Conservation (phyloP, 1,139 yeast genomes). For the Wickerhamiella pararugosa region DNA sequence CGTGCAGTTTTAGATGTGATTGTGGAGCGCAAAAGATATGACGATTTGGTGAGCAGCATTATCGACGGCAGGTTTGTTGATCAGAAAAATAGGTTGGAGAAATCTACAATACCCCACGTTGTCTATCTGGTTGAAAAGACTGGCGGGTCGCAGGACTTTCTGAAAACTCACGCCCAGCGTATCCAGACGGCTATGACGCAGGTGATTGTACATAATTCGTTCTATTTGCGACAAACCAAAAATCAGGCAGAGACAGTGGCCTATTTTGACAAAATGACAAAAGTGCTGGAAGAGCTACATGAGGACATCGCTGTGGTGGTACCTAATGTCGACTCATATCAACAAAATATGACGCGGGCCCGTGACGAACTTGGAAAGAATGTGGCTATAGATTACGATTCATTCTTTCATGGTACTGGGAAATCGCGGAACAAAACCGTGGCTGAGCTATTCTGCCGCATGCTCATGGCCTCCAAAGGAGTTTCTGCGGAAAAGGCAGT, state of each 20-base stretch:
- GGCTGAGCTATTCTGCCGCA: conserved; percentile 56
- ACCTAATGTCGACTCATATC: conserved; percentile 13
- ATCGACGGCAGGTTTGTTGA: conserved; percentile 73
- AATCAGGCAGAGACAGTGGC: conserved; percentile 63
- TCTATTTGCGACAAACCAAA: conserved; percentile 52
- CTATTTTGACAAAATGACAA: conserved; percentile 45
- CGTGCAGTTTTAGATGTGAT: conserved; percentile 61
- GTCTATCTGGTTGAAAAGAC: conserved; percentile 59
- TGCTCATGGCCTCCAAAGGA: conserved; percentile 71
- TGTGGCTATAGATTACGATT: conserved; percentile 48
- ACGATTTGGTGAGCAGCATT: conserved; percentile 71
- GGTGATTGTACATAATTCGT: conserved; percentile 50
- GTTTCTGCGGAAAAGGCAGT: conserved; percentile 74
- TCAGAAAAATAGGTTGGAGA: conserved; percentile 61
- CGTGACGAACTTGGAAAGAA: conserved; percentile 21
- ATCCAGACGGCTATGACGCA: conserved; percentile 65
- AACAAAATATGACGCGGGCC: conserved; percentile 11
- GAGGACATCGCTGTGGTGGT: conserved; percentile 13
- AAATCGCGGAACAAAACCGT: conserved; percentile 61
- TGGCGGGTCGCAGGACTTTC: conserved; percentile 2
- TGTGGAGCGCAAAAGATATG: conserved; percentile 77
- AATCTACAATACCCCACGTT: conserved; percentile 51
- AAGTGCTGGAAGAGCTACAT: conserved; percentile 28
- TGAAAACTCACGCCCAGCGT: conserved; percentile 36
- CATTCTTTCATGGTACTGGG: conserved; percentile 55